Evolutionary conservation across 257 asterid species (phyloP).

Genomic region (Eustoma russellianum): DNA sequence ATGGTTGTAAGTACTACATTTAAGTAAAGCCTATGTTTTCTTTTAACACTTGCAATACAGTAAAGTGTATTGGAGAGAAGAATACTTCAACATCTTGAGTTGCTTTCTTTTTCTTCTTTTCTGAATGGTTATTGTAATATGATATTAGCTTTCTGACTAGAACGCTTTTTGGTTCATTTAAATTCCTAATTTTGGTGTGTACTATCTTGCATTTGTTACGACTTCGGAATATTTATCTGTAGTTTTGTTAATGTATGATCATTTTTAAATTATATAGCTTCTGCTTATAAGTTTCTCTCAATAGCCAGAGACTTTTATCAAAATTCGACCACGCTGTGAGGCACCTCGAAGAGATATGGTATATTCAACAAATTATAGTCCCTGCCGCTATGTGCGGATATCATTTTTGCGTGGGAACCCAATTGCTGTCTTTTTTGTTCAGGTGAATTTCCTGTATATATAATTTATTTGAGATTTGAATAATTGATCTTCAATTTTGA

Average conservation of each 20-base stretch:
- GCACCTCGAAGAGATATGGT: slow-evolving; percentile 96
- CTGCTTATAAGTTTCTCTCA: slow-evolving; percentile 18
- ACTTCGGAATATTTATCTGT: no score
- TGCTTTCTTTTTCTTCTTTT: no score
- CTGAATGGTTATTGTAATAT: no score
- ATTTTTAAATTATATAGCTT: slow-evolving; percentile 1
- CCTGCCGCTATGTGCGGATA: slow-evolving; percentile 87
- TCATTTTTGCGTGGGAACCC: slow-evolving; percentile 98
- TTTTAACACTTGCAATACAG: no score
- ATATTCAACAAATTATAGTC: slow-evolving; percentile 79
- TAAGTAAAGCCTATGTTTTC: no score
- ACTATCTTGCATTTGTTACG: background rate
- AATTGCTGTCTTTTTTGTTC: slow-evolving; percentile 87
- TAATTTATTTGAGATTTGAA: slow-evolving; percentile 12
- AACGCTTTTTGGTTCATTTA: no score
- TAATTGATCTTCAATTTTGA: slow-evolving; percentile 1
- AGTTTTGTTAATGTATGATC: background rate
- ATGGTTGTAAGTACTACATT: no score
- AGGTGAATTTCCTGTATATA: slow-evolving; percentile 37
- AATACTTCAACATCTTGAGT: no score
- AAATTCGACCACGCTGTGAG: slow-evolving; percentile 95
- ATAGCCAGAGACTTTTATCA: slow-evolving; percentile 91
- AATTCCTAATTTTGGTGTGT: no score
- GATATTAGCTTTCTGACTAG: no score
- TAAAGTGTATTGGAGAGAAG: no score